A percentile compares a stretch with the other conserved stretches of the same genome.
These are phyloP conservation scores for Neolecta irregularis DNA, from an alignment of 1,139 yeast species.

Conservation along the genomic window DNA sequence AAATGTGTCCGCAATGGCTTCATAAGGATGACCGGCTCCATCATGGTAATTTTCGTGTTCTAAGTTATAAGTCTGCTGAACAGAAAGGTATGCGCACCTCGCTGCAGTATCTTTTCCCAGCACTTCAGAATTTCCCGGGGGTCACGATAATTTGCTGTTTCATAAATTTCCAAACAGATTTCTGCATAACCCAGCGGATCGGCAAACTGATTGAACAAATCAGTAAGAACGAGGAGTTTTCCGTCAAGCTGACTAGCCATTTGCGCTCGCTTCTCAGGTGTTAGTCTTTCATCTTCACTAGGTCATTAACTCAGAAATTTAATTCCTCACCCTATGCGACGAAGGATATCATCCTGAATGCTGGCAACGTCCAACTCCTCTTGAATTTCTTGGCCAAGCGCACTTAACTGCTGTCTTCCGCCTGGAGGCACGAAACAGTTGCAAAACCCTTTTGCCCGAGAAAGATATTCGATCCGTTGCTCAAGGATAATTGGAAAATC, in stretches of 20 bases:
- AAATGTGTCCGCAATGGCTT: constrained; percentile 27
- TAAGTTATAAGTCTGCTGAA: constrained; percentile 20
- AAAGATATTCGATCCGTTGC: constrained; percentile 71
- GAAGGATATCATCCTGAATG: constrained; percentile 67
- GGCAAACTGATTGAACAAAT: constrained; percentile 69
- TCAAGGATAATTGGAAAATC: constrained; percentile 53
- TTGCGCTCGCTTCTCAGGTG: constrained; percentile 28
- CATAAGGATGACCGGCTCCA: constrained; percentile 23
- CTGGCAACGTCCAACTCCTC: constrained; percentile 80
- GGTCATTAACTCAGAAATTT: background rate
- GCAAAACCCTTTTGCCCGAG: constrained; percentile 88
- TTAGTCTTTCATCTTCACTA: constrained; percentile 42
- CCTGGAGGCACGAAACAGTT: constrained; percentile 71
- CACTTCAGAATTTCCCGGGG: constrained; percentile 23
- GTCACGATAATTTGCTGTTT: constrained; percentile 47
- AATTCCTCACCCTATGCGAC: constrained; percentile 27
- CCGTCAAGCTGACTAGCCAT: constrained; percentile 45
- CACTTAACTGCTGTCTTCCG: constrained; percentile 54
- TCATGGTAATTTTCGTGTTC: constrained; percentile 25
- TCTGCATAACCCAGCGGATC: constrained; percentile 82
- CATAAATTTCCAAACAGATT: constrained; percentile 60
- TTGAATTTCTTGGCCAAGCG: constrained; percentile 51
- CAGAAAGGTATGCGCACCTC: constrained; percentile 11
- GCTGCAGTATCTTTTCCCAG: constrained; percentile 25
- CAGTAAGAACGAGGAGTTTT: constrained; percentile 55